A percentile compares a stretch with the other conserved stretches of the same genome.
These are phyloP conservation scores for Apium graveolens DNA, from an alignment of 129 eudicot species.

Conservation along the genomic window DNA sequence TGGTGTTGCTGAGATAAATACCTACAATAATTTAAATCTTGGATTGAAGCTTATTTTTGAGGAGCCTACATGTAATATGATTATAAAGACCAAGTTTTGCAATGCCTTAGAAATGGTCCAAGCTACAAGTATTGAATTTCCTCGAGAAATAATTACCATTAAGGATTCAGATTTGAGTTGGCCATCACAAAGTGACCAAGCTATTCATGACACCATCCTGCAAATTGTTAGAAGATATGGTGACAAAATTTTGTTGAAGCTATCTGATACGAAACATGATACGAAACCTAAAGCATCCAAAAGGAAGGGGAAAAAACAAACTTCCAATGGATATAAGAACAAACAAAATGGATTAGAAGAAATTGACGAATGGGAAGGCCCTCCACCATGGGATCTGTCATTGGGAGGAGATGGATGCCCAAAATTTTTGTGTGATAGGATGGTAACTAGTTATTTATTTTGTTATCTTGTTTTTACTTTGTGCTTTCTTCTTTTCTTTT, in stretches of 20 bases:
- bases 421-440: constrained; percentile 91
- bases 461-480: no score
- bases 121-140: constrained; percentile 29
- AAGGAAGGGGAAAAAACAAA: constrained; percentile 58
- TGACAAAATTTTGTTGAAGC: constrained; percentile 58
- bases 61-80: constrained; percentile 32
- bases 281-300: constrained; percentile 59
- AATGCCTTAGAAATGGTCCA: constrained; percentile 60
- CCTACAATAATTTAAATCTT: constrained; percentile 22
- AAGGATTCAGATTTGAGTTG: constrained; percentile 22
- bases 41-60: constrained; percentile 63
- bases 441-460: constrained; percentile 41
- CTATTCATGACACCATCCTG: constrained; percentile 40
- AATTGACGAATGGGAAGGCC: constrained; percentile 78
- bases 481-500: neutral
- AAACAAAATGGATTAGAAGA: constrained; percentile 30
- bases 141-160: constrained; percentile 16
- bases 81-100: constrained; percentile 38
- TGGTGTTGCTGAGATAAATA: constrained; percentile 15
- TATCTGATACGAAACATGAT: no score
- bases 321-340: constrained; percentile 15
- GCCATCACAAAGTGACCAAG: constrained; percentile 16
- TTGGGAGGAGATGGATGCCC: constrained; percentile 90
- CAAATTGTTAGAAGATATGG: constrained; percentile 57
- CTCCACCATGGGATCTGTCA: constrained; percentile 81